phyloP scores from a whole-genome alignment of 1,284 basidiomycete genomes.

The Quambalaria eucalypti region DNA sequence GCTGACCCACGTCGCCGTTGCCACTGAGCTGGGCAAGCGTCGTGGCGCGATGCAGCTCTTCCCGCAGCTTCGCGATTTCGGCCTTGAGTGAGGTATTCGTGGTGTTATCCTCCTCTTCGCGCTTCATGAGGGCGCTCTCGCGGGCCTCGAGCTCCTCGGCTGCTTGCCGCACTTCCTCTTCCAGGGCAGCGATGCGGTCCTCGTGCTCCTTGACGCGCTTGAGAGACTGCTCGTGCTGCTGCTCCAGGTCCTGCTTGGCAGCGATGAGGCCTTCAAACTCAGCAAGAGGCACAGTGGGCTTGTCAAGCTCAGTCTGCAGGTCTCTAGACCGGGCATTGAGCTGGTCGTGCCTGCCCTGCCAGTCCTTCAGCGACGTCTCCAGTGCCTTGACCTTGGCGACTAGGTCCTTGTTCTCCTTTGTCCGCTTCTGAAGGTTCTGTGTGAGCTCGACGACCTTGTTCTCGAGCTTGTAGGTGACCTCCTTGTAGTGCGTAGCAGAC shows the following conservation, averaged over 20 bases:
- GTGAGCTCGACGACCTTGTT: constrained; percentile 99
- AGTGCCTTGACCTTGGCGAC: constrained; percentile 65
- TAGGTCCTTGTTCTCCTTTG: constrained; percentile 81
- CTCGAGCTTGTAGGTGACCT: constrained; percentile 94
- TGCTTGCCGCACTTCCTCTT: constrained; percentile 60
- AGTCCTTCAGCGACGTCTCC: constrained; percentile 74
- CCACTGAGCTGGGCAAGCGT: constrained; percentile 49
- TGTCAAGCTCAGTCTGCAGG: constrained; percentile 63
- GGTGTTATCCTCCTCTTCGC: constrained; percentile 63
- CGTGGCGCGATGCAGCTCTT: constrained; percentile 88
- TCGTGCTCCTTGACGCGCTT: constrained; percentile 74
- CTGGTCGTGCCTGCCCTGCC: constrained; percentile 81
- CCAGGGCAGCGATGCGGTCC: constrained; percentile 65
- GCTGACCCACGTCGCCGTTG: neutral
- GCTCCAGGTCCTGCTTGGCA: constrained; percentile 73
- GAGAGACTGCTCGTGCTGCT: constrained; percentile 66
- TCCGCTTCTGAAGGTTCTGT: constrained; percentile 84
- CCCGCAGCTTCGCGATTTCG: constrained; percentile 80
- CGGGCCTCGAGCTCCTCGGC: constrained; percentile 70
- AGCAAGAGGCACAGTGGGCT: constrained; percentile 64
- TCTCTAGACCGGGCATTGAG: constrained; percentile 68
- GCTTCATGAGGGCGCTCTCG: constrained; percentile 45
- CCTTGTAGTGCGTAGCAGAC: constrained; percentile 95
- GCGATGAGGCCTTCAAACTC: constrained; percentile 68
- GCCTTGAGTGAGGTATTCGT: constrained; percentile 80